Evolutionary conservation across 805 yeast genomes (phyloP), one percentile per base, ranked within the genome.

Genomic region (Vanderwaltozyma verrucispora): DNA sequence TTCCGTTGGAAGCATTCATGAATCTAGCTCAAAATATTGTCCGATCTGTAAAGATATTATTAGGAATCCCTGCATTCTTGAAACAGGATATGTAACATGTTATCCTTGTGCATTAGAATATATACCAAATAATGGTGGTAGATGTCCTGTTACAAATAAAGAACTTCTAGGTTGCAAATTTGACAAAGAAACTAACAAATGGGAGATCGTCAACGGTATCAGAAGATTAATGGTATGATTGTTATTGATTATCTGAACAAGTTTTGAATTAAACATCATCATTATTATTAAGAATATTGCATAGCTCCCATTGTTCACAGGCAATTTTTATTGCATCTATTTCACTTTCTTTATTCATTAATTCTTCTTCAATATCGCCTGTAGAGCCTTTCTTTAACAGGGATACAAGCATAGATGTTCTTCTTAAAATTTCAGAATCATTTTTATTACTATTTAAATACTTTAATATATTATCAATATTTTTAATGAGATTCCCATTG

Each of bases 21-120:
- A 28, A 27, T 36, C 30, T 17, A 32, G 51, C n/a, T n/a, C n/a
- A n/a, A 42, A 40, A 11, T 41, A 45, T 2, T 89, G 96, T 59
- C 84, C 88, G 1, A 53, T 89, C 12, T 89, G 97, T 53, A 60
- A 70, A 20, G 59, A 74, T 10, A 64, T 56, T 14, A 72, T 87
- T 12, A 72, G 71, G 24, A 86, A 84, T 49, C 95, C 95, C 3
- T 85, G 95, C 0, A 74, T 81, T 11, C 75, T 89, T 26, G 97
- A 88, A 54, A 86, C 97, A 0, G 98, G 98, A 0, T 78, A 76
- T 44, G 94, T 86, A 0, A 83, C 80, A 48, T 87, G 96, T 59
- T 87, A 88, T 58, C 75, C 84, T 11, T 92, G 97, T 59, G 85
- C 88, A 13, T 75, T 75, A 51, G 71, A 72, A 34, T 73, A 74